These are phyloP conservation scores for Magnusiomyces paraingens DNA, from an alignment of 1,139 yeast species.

Conservation along the genomic window DNA sequence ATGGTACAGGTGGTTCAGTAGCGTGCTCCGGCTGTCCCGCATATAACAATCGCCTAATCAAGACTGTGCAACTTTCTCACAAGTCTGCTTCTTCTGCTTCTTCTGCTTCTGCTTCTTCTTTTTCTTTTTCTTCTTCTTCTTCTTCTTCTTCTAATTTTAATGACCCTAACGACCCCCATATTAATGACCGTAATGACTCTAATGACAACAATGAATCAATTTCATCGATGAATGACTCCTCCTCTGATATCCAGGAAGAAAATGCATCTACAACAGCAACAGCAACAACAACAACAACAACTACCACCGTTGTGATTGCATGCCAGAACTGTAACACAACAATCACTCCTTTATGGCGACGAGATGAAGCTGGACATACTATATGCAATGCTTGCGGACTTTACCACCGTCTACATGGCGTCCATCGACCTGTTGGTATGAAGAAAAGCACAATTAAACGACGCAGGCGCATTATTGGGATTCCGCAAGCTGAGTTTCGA, in stretches of 20 bases:
- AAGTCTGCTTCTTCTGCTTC: not conserved
- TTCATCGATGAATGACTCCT: not conserved
- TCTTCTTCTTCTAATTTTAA: not conserved
- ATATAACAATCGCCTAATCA: slow-evolving; percentile 55
- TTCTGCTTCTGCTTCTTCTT: not conserved
- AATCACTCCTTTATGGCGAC: slow-evolving; percentile 81
- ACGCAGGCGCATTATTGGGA: slow-evolving; percentile 44
- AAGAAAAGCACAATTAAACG: slow-evolving; percentile 68
- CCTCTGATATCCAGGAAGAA: not conserved
- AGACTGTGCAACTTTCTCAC: slow-evolving; percentile 20
- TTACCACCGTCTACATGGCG: slow-evolving; percentile 69
- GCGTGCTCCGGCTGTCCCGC: slow-evolving; percentile 85
- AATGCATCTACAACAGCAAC: not conserved
- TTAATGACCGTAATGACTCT: not conserved
- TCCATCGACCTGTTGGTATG: slow-evolving; percentile 72
- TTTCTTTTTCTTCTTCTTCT: not conserved
- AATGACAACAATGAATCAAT: not conserved
- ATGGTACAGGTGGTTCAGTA: slow-evolving; percentile 78
- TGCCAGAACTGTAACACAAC: slow-evolving; percentile 81
- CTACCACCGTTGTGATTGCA: slow-evolving; percentile 50
- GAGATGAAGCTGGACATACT: slow-evolving; percentile 73
- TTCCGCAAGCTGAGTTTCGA: slow-evolving; percentile 11
- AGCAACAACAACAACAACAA: not conserved
- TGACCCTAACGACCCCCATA: not conserved
- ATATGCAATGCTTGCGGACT: slow-evolving; percentile 88